Conservation (phyloP, 768 basidiomycete species). For the Gymnopilus dilepis region DNA sequence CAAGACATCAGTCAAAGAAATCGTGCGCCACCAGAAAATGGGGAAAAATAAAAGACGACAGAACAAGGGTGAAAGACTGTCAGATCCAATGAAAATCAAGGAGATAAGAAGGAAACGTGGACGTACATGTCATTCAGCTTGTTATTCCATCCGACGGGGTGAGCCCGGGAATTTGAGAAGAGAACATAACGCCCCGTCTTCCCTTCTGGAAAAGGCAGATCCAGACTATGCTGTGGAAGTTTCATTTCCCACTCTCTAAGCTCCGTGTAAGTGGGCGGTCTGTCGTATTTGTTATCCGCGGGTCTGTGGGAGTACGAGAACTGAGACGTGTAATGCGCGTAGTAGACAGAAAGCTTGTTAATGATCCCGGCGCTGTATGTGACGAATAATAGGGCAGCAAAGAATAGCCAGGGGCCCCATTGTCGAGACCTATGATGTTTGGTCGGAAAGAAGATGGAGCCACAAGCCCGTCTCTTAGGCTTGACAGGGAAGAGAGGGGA, state of each 20-base stretch:
- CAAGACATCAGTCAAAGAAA: background rate
- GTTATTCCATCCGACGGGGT: conserved; percentile 58
- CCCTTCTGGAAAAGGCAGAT: conserved; percentile 56
- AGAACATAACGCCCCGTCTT: conserved; percentile 52
- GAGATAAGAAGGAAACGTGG: background rate
- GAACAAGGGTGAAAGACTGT: background rate
- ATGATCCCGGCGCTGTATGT: conserved; percentile 16
- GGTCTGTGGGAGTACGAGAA: background rate
- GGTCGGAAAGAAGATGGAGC: conserved; percentile 7
- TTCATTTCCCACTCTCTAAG: conserved; percentile 44
- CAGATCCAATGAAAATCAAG: conserved; percentile 1
- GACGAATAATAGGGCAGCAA: conserved; percentile 14
- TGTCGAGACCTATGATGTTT: conserved; percentile 17
- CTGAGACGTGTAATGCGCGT: conserved; percentile 12
- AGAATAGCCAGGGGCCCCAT: conserved; percentile 11
- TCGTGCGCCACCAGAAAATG: background rate
- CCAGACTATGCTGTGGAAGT: conserved; percentile 57
- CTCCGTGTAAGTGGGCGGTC: conserved; percentile 22
- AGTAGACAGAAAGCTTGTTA: conserved; percentile 12
- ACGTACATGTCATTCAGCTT: conserved; percentile 56
- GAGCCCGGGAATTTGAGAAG: conserved; percentile 47
- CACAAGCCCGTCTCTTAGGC: conserved; percentile 19
- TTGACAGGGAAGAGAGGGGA: conserved; percentile 13
- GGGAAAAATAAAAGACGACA: background rate
- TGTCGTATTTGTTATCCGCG: conserved; percentile 9